These are phyloP conservation scores for Teratosphaeria pseudoeucalypti DNA, from an alignment of 2,329 filamentous ascomycete species.

Conservation along the genomic window DNA sequence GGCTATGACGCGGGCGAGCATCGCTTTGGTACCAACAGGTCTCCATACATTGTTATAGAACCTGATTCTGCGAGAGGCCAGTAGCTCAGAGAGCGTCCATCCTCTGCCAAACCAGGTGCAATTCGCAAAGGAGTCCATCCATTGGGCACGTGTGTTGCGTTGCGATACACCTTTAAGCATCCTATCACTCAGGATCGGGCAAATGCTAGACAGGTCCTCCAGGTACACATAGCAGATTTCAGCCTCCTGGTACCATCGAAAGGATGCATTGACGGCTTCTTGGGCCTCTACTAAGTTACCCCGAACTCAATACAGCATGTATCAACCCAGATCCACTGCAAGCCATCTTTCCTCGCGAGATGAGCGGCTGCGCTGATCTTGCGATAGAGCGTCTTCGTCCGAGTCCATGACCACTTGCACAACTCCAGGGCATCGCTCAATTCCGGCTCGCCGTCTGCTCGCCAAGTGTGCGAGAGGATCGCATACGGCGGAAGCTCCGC, in stretches of 20 bases:
- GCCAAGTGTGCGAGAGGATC: constrained; percentile 2
- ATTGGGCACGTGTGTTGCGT: not conserved
- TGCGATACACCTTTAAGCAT: not conserved
- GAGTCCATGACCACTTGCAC: not conserved
- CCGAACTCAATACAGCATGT: constrained; percentile 6
- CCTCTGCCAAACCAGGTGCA: constrained; percentile 8
- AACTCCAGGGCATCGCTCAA: not conserved
- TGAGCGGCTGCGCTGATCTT: not conserved
- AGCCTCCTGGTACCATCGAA: constrained; percentile 4
- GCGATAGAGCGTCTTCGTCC: not conserved
- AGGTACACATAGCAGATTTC: constrained; percentile 7
- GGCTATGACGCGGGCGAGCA: not conserved
- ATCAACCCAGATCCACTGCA: constrained; percentile 5
- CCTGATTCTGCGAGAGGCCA: constrained; percentile 6
- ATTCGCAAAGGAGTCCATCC: not conserved
- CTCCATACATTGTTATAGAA: constrained; percentile 4
- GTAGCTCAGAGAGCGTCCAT: constrained; percentile 9
- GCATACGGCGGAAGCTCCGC: not conserved
- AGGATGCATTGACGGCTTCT: constrained; percentile 6
- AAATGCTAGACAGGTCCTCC: not conserved
- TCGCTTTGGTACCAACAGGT: not conserved
- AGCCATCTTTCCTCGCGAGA: not conserved
- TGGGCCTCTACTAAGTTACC: not conserved
- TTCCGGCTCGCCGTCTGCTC: not conserved
- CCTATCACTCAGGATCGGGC: not conserved